phyloP scores from a whole-genome alignment of 371 early-diverging fungal species.

The Mortierella sp. region DNA sequence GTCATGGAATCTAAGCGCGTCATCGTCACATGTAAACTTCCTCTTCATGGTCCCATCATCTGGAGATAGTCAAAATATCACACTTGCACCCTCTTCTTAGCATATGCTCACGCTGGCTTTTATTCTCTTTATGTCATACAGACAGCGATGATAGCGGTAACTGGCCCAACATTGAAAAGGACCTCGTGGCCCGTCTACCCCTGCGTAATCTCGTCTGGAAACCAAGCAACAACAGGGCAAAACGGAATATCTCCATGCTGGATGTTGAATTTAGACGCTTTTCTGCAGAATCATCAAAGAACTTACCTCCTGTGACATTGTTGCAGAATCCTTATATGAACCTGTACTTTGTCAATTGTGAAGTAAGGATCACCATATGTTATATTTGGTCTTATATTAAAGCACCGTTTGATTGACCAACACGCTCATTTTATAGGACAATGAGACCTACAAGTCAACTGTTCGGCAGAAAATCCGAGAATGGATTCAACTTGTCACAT shows the following conservation, averaged over 20 bases:
- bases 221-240: slow-evolving; percentile 76
- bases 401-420: neutral
- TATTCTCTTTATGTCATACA: slow-evolving; percentile 23
- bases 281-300: slow-evolving; percentile 63
- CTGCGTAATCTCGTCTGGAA: slow-evolving; percentile 89
- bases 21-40: slow-evolving; percentile 46
- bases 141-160: slow-evolving; percentile 84
- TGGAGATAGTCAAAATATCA: neutral
- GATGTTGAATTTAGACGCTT: slow-evolving; percentile 81
- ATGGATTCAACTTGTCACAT: slow-evolving; percentile 83
- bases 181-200: slow-evolving; percentile 81
- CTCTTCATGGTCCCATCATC: slow-evolving; percentile 12
- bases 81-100: neutral
- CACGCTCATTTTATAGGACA: slow-evolving; percentile 69
- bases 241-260: slow-evolving; percentile 69
- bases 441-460: slow-evolving; percentile 82
- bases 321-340: slow-evolving; percentile 81
- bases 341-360: slow-evolving; percentile 85
- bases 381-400: neutral
- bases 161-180: slow-evolving; percentile 81
- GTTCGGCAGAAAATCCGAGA: slow-evolving; percentile 82
- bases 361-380: slow-evolving; percentile 60
- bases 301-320: slow-evolving; percentile 70
- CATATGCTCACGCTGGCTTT: slow-evolving; percentile 1
- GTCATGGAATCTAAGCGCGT: slow-evolving; percentile 51